Conservation (phyloP, 2,329 filamentous ascomycete genomes). For the Apiospora rasikravindrae region DNA sequence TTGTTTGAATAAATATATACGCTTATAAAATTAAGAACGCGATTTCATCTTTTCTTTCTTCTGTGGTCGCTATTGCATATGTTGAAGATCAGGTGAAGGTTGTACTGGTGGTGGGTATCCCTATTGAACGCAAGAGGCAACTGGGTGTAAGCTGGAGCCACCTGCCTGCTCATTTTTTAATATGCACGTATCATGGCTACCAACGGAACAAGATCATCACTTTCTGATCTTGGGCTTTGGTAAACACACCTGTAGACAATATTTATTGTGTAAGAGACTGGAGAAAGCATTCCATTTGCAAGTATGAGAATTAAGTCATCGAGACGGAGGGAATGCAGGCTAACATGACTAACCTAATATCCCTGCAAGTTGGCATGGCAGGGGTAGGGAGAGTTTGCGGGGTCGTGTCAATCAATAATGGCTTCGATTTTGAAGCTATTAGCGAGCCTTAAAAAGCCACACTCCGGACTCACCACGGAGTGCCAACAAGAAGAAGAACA, state of each 20-base stretch:
- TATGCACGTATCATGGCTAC: background rate
- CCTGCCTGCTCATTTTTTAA: background rate
- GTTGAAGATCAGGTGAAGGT: too few relatives aligned
- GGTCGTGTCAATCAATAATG: constrained; percentile 16
- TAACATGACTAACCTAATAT: background rate
- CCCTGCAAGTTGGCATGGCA: background rate
- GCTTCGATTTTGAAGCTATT: background rate
- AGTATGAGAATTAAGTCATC: background rate
- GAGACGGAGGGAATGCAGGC: constrained; percentile 14
- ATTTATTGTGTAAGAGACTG: background rate
- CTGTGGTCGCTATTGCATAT: too few relatives aligned
- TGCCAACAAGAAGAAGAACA: background rate
- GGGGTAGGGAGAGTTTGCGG: constrained; percentile 4
- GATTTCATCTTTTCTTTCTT: too few relatives aligned
- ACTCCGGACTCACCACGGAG: background rate
- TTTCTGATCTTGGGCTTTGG: background rate
- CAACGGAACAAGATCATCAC: background rate
- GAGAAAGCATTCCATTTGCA: background rate
- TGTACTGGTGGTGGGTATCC: too few relatives aligned
- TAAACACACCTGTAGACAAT: background rate
- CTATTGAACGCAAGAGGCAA: too few relatives aligned
- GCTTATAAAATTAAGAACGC: too few relatives aligned
- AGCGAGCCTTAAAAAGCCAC: constrained; percentile 14
- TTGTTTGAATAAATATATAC: too few relatives aligned
- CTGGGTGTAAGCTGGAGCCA: background rate